Percentiles rank a stretch among this genome's conserved stretches.
Conservation (phyloP, 192 early-diverging fungal species). For the Phlyctochytrium bullatum region DNA sequence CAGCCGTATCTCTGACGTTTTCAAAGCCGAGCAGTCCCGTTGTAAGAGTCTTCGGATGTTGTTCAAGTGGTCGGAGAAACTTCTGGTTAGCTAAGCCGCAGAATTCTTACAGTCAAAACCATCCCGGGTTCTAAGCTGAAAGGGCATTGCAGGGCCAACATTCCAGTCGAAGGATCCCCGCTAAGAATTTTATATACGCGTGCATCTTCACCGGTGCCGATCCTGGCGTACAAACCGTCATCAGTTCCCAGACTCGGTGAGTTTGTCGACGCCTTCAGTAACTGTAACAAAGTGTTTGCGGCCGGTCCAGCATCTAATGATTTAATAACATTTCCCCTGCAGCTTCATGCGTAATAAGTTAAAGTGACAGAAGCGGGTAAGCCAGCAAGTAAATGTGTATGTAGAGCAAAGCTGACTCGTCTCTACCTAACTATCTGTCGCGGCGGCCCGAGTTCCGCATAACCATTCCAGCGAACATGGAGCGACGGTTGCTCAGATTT, state of each 20-base stretch:
- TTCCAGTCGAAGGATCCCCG: slow-evolving; percentile 42
- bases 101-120: slow-evolving; percentile 29
- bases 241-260: no score
- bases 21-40: no score
- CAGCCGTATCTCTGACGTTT: no score
- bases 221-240: no score
- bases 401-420: no score
- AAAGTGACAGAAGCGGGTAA: not conserved
- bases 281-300: slow-evolving; percentile 20
- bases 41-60: no score
- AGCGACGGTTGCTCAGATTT: not conserved
- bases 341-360: not conserved
- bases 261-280: no score
- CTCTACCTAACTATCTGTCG: slow-evolving; percentile 24
- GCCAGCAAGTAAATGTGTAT: no score
- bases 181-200: slow-evolving; percentile 33
- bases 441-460: slow-evolving; percentile 24
- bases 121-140: slow-evolving; percentile 34
- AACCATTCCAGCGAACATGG: slow-evolving; percentile 2
- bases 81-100: no score
- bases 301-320: slow-evolving; percentile 28
- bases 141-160: slow-evolving; percentile 35
- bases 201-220: not conserved
- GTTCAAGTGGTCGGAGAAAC: no score
- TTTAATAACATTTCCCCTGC: slow-evolving; percentile 40